phyloP scores from a whole-genome alignment of 1,139 yeast genomes.

The Blastobotrys buckinghamii region DNA sequence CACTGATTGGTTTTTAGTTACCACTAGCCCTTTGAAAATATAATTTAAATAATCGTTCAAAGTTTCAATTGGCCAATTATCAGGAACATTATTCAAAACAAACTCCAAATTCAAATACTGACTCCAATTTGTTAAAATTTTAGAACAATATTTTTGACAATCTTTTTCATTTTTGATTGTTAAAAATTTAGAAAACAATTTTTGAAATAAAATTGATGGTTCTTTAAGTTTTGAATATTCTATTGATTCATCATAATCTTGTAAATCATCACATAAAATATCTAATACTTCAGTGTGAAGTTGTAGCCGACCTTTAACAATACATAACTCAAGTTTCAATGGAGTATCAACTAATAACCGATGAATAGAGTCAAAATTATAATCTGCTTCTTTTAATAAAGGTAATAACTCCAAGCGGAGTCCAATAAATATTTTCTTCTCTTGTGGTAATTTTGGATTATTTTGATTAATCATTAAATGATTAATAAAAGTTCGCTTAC shows the following conservation, averaged over 20 bases:
- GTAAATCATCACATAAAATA: conserved; percentile 28
- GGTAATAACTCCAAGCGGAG: conserved; percentile 28
- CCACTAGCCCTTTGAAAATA: conserved; percentile 20
- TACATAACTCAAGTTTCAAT: conserved; percentile 31
- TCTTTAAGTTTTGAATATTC: conserved; percentile 28
- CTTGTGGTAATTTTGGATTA: conserved; percentile 7
- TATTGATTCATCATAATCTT: conserved; percentile 34
- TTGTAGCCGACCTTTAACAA: conserved; percentile 32
- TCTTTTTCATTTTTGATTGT: conserved; percentile 23
- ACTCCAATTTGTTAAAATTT: conserved; percentile 31
- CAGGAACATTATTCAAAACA: conserved; percentile 30
- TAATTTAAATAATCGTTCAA: conserved; percentile 26
- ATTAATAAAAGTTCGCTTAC: conserved; percentile 30
- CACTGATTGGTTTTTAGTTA: conserved; percentile 22
- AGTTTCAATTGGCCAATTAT: conserved; percentile 34
- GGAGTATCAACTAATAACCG: conserved; percentile 27
- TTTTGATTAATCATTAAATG: conserved; percentile 22
- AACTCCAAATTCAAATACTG: conserved; percentile 25
- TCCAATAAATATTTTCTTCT: conserved; percentile 11
- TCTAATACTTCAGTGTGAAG: conserved; percentile 32
- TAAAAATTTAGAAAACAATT: conserved; percentile 27
- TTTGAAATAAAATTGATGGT: conserved; percentile 26
- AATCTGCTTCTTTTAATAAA: conserved; percentile 25
- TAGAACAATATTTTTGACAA: conserved; percentile 20
- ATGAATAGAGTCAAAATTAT: conserved; percentile 25